Percentiles rank a stretch among this genome's conserved stretches.
phyloP scores from a whole-genome alignment of 805 yeast genomes.

The Wickerhamiella alocasiicola region DNA sequence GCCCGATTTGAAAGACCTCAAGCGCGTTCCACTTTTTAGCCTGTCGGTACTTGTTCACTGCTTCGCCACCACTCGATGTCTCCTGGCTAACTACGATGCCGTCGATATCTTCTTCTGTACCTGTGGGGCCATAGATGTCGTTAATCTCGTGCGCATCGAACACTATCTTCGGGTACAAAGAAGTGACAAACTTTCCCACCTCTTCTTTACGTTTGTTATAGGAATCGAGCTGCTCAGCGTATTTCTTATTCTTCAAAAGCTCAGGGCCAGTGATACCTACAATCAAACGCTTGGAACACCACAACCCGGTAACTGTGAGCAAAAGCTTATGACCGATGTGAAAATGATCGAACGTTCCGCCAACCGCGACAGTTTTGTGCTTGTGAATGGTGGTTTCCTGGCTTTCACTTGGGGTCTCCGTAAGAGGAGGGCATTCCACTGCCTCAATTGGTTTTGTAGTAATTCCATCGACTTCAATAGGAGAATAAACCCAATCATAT shows the following conservation, averaged over 20 bases:
- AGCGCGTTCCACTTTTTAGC: constrained; percentile 44
- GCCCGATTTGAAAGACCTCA: constrained; percentile 48
- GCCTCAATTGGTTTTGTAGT: neutral
- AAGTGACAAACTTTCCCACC: constrained; percentile 39
- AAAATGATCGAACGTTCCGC: constrained; percentile 94
- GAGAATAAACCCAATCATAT: neutral
- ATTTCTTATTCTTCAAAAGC: constrained; percentile 63
- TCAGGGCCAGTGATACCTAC: constrained; percentile 76
- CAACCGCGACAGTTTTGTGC: constrained; percentile 39
- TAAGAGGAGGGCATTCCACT: neutral
- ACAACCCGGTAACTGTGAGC: constrained; percentile 55
- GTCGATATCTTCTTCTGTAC: constrained; percentile 55
- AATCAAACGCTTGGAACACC: constrained; percentile 44
- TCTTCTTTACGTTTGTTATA: constrained; percentile 38
- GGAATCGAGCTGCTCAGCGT: constrained; percentile 47
- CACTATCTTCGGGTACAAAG: constrained; percentile 35
- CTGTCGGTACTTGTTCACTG: constrained; percentile 53
- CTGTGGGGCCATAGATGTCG: constrained; percentile 94
- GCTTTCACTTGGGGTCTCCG: neutral
- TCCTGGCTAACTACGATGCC: constrained; percentile 74
- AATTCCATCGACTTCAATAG: neutral
- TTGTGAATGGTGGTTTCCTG: neutral
- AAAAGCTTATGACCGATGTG: constrained; percentile 92
- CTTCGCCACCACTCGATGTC: constrained; percentile 59
- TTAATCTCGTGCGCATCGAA: constrained; percentile 51